Percentiles rank a stretch among this genome's conserved stretches.
Evolutionary conservation across 345 rosid species (phyloP).

Genomic region (Abelmoschus esculentus): DNA sequence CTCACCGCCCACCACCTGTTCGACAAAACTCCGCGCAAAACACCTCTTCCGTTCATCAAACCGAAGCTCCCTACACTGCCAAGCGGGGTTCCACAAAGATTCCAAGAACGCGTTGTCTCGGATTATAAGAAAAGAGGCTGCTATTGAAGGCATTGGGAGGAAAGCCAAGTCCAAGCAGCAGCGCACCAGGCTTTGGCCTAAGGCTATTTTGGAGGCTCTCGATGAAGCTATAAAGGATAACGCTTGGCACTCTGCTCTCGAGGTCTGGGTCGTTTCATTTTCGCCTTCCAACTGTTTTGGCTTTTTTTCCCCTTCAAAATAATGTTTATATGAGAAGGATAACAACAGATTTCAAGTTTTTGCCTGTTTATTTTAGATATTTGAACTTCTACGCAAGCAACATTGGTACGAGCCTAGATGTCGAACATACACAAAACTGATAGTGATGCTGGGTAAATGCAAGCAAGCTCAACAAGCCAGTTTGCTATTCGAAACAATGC

Average conservation of each 20-base stretch:
- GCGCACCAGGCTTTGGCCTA: conserved; percentile 59
- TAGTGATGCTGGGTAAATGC: conserved; percentile 78
- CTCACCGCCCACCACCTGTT: conserved; percentile 20
- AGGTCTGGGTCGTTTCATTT: conserved; percentile 29
- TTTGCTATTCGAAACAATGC: conserved; percentile 58
- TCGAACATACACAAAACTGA: conserved; percentile 50
- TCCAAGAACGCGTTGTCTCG: conserved; percentile 52
- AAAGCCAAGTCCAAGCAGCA: conserved; percentile 69
- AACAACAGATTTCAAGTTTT: neutral
- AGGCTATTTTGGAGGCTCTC: conserved; percentile 79
- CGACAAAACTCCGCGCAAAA: conserved; percentile 31
- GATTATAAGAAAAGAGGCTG: conserved; percentile 59
- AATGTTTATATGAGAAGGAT: neutral
- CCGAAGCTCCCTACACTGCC: conserved; percentile 17
- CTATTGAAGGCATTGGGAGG: conserved; percentile 54
- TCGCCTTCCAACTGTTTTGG: neutral
- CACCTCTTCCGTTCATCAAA: conserved; percentile 5
- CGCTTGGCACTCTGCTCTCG: conserved; percentile 60
- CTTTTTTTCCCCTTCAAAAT: neutral
- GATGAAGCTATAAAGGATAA: conserved; percentile 57
- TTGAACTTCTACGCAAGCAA: conserved; percentile 67
- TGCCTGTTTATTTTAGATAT: conserved; percentile 34
- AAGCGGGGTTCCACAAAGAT: conserved; percentile 33
- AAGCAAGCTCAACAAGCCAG: conserved; percentile 58
- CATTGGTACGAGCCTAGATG: conserved; percentile 76